Conservation (phyloP, 768 basidiomycete genomes). For the Lactarius hengduanensis region DNA sequence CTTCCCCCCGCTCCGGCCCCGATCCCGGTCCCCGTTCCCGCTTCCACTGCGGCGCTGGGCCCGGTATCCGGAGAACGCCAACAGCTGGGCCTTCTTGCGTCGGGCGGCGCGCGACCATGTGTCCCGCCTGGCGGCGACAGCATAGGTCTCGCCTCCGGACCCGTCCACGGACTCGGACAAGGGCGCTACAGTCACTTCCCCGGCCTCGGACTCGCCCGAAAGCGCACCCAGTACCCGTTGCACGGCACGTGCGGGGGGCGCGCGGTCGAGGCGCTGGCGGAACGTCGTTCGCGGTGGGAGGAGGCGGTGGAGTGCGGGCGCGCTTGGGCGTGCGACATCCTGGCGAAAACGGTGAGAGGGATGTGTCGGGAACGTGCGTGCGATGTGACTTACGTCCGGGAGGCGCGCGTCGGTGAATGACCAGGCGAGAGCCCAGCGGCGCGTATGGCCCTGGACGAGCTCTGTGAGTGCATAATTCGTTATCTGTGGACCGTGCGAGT, state of each 20-base stretch:
- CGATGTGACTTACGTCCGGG: constrained; percentile 64
- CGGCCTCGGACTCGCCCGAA: constrained; percentile 27
- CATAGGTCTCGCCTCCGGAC: neutral
- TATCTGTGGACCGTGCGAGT: constrained; percentile 47
- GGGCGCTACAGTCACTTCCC: neutral
- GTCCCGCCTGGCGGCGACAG: constrained; percentile 34
- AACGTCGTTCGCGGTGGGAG: constrained; percentile 62
- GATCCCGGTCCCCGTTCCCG: no score
- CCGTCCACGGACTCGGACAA: neutral
- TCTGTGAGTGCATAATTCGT: constrained; percentile 84
- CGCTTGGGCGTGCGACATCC: constrained; percentile 39
- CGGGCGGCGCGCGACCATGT: constrained; percentile 73
- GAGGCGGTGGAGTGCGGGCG: constrained; percentile 47
- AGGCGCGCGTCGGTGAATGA: constrained; percentile 62
- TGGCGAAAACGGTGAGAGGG: constrained; percentile 36
- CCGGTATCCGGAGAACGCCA: neutral
- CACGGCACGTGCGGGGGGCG: constrained; percentile 32
- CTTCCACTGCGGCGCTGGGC: constrained; percentile 4
- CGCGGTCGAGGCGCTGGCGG: constrained; percentile 38
- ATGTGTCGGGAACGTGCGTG: constrained; percentile 32
- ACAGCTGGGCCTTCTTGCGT: constrained; percentile 36
- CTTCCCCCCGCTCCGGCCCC: constrained; percentile 12
- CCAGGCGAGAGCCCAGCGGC: constrained; percentile 94
- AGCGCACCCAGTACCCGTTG: constrained; percentile 38
- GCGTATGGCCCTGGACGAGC: constrained; percentile 82